Evolutionary conservation across 169 alveolate genomes (phyloP), one percentile per base, ranked within the genome.

Genomic region (Plasmodium yoelii): DNA sequence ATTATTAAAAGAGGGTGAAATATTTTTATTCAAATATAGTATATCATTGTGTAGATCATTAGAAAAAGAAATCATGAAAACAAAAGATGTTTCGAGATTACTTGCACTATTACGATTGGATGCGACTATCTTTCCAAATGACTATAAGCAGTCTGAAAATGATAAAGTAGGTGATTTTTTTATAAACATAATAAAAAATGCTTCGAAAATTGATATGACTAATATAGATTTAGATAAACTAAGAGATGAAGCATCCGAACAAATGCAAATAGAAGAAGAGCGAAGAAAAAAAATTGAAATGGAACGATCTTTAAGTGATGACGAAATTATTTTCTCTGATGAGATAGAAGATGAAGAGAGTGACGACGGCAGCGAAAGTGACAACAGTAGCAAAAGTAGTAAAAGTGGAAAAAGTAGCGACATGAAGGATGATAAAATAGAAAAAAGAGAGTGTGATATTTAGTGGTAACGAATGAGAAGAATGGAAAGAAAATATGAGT

Each of bases 91-190:
- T 15, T 91, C 95, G 10, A 72, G 34, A 46, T 46, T 90, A 8
- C 84, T 94, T 19, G 92, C 90, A 47, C 44, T 92, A 13, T 93
- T 94, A 28, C 44, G 96, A 55, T 67, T 94, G 70, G 96, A 94
- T 65, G 93, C 92, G 13, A 87, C 74, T 49, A 59, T 91, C 7
- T 51, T 91, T 47, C 96, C 94, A 9, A 87, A 87, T 72, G 93
- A 86, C 60, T 86, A 86, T 69, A 86, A 86, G 46, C 47, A 69
- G 24, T 86, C 91, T n/a, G 75, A 86, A 18, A 87, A 69, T n/a
- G 47, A 72, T 18, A 68, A 92, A 70, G 47, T 77, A 34, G 94
- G 89, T 2, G 93, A 91, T 8, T 74, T 92, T 42, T 94, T 89
- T 91, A 22, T 60, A n/a, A 94, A 88, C 44, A 94, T 94, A 44